These are phyloP conservation scores for Aspergillus thermomutatus DNA, from an alignment of 2,329 filamentous ascomycete species.

Conservation along the genomic window DNA sequence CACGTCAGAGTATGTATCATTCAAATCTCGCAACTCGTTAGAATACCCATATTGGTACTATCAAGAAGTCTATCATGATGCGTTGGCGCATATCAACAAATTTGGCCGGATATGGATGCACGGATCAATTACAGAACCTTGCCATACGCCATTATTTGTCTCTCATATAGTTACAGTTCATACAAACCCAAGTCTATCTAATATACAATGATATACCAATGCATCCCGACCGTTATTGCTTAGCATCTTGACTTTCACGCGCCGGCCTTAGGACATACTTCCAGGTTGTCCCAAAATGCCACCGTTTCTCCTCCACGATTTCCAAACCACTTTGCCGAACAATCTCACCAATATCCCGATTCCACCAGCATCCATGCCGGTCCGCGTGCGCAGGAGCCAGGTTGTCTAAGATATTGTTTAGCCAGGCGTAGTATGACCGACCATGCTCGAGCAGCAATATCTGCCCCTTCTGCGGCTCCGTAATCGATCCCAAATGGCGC, in stretches of 20 bases:
- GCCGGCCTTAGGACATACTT: slow-evolving; percentile 39
- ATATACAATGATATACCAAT: background rate
- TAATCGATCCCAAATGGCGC: slow-evolving; percentile 38
- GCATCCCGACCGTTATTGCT: background rate
- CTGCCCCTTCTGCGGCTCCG: slow-evolving; percentile 37
- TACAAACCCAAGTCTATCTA: background rate
- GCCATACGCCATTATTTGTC: background rate
- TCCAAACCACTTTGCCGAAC: slow-evolving; percentile 47
- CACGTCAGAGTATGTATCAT: background rate
- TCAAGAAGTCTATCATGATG: background rate
- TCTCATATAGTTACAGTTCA: background rate
- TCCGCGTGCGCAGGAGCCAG: slow-evolving; percentile 47
- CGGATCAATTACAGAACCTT: background rate
- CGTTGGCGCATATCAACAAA: background rate
- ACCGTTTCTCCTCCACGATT: slow-evolving; percentile 45
- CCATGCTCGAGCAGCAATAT: slow-evolving; percentile 51
- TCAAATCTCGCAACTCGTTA: too few species aligned
- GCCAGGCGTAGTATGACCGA: slow-evolving; percentile 44
- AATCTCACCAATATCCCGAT: slow-evolving; percentile 49
- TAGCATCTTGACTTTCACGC: slow-evolving; percentile 1
- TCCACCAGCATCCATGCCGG: slow-evolving; percentile 53
- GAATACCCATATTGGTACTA: background rate
- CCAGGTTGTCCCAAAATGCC: slow-evolving; percentile 50
- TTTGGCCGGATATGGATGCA: background rate
- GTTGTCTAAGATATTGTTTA: slow-evolving; percentile 48